phyloP scores from a whole-genome alignment of 257 asterid species.

The Fraxinus excelsior region DNA sequence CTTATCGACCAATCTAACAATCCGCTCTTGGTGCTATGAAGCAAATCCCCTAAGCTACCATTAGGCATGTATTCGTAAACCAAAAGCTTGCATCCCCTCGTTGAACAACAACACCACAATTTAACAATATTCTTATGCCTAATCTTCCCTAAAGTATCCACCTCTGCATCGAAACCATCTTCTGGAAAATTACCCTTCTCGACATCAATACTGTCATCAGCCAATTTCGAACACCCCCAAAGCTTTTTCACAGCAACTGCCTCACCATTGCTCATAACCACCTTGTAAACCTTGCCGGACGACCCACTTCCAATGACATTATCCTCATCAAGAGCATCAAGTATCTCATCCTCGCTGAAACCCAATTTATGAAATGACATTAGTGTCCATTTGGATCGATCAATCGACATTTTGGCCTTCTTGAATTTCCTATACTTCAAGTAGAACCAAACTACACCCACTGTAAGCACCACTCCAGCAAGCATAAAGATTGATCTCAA shows the following conservation, averaged over 20 bases:
- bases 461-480: conserved; percentile 62
- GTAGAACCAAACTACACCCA: conserved; percentile 72
- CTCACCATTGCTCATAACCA: conserved; percentile 76
- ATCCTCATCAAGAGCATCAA: conserved; percentile 84
- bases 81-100: conserved; percentile 79
- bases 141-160: conserved; percentile 83
- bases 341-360: conserved; percentile 76
- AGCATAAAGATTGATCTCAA: conserved; percentile 59
- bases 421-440: conserved; percentile 55
- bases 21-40: conserved; percentile 78
- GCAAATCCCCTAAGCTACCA: conserved; percentile 89
- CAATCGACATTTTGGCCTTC: conserved; percentile 47
- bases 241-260: conserved; percentile 88
- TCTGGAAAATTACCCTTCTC: conserved; percentile 62
- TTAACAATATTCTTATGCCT: conserved; percentile 91
- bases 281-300: conserved; percentile 96
- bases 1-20: conserved; percentile 84
- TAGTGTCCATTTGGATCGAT: conserved; percentile 85
- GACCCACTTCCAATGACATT: conserved; percentile 91
- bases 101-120: conserved; percentile 85
- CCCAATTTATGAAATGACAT: conserved; percentile 94
- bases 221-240: conserved; percentile 60
- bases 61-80: conserved; percentile 97
- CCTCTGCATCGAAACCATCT: conserved; percentile 75
- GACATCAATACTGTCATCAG: conserved; percentile 52